Evolutionary conservation across 257 asterid species (phyloP), one percentile per base, ranked within the genome.

Genomic region (Forsythia viridissima): DNA sequence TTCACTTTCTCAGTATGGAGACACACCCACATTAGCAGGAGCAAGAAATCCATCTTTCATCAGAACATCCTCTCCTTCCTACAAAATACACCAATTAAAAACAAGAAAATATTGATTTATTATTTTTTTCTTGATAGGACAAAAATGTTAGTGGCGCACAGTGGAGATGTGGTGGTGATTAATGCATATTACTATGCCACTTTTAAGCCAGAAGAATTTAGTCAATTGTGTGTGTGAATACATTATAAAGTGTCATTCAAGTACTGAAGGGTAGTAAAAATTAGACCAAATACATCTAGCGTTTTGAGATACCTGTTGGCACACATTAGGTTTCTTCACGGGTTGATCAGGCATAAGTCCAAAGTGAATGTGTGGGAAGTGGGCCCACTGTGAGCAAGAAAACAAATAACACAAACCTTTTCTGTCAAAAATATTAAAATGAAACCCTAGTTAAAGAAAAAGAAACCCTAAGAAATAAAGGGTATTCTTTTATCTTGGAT

Each of bases 301-400:
- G 88, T 86, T 87, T 84, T 21, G 59, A 77, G 43, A 51, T 89
- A 94, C 99, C 99, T 95, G 99, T 87, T 91, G 98, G 84, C 92
- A 93, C 74, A 89, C 92, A 80, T 88, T 93, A 79, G 93, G 89
- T 81, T 95, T 93, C 94, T 95, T 95, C 99, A 93, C 97, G 97
- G 97, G 98, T 81, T 93, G 98, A 87, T 95, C 99, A 90, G 98
- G 94, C 98, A 93, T 90, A 51, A 95, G 97, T 76, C 99, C 99
- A 88, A 95, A 95, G 87, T 95, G 99, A 88, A 95, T 95, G 90
- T 95, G 99, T 57, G 99, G 99, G 41, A 95, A 95, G 86, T 95
- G 99, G 95, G 99, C 99, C 99, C 99, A 95, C 99, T 95, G 82
- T 4, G 40, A 40, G 59, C 83, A 85, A 78, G 16, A 83, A 82